Evolutionary conservation across 495 filamentous ascomycete genomes (phyloP), one percentile per base, ranked within the genome.

Genomic region (Penicillium verhagenii): DNA sequence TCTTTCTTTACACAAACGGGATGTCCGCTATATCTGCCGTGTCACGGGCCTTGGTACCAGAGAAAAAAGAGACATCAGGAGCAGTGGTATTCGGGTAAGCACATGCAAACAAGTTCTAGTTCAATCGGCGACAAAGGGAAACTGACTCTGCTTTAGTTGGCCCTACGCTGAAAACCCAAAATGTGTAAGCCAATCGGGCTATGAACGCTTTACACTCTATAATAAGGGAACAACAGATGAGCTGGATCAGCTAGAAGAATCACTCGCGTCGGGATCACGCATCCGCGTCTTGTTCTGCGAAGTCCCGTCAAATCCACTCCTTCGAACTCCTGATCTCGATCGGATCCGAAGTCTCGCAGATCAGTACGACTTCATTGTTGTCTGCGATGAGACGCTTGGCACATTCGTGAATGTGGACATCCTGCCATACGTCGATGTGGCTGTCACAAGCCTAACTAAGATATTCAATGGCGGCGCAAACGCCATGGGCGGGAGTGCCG

Each of bases 371-470:
- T 76, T 82, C 60, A 52, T 72, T 25, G 38, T 80, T 1, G 71
- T 80, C 1, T 55, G 72, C 9, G 80, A 83, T 60, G 79, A 83
- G 10, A 82, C 79, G 0, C 58, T 79, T 23, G 76, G 70, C 2
- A 76, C 69, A 5, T 77, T 74, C n/a, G 70, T 67, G 54, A 83
- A 83, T 52, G 59, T 80, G 20, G 72, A 80, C 53, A 29, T 72
- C 0, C 20, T 69, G 11, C 47, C 33, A 0, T 43, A 59, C n/a
- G 64, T 49, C 0, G 71, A 74, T 47, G 52, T 73, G 6, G 39
- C 71, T 4, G 44, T 60, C 38, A 64, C 65, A 0, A 64, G 59
- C 8, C 53, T 73, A n/a, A 66, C 67, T n/a, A 73, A 73, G 58
- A 57, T 52, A 6, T 69, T 71, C 47, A 65, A 47, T 47, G 70